Evolutionary conservation across 2,329 filamentous ascomycete species (phyloP).

Genomic region (Penicillium polonicum): DNA sequence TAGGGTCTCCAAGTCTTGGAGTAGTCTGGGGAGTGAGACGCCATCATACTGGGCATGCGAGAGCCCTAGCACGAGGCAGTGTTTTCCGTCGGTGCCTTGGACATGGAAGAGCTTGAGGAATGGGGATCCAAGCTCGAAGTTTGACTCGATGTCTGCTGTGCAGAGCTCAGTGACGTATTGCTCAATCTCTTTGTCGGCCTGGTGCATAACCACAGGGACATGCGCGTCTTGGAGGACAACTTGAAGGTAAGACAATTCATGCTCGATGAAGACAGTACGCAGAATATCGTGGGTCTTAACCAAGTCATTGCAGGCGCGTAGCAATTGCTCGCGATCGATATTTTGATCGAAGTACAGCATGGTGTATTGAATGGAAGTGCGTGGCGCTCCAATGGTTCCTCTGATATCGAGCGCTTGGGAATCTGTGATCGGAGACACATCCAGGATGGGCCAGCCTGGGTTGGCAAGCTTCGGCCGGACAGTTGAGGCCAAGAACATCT

Average conservation of each 20-base stretch:
- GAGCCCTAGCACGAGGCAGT: conserved; percentile 54
- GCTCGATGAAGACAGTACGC: conserved; percentile 62
- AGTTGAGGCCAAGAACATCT: conserved; percentile 45
- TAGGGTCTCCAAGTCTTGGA: conserved; percentile 57
- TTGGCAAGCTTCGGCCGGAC: conserved; percentile 53
- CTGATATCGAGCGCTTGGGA: conserved; percentile 60
- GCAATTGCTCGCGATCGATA: conserved; percentile 50
- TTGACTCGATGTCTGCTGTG: conserved; percentile 51
- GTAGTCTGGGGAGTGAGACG: conserved; percentile 59
- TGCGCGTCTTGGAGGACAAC: conserved; percentile 55
- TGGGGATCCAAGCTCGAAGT: conserved; percentile 55
- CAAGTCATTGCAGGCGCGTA: conserved; percentile 45
- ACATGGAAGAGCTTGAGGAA: conserved; percentile 59
- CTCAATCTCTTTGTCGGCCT: conserved; percentile 49
- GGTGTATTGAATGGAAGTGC: conserved; percentile 64
- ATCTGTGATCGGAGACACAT: conserved; percentile 58
- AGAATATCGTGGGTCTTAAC: conserved; percentile 61
- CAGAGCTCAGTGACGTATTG: conserved; percentile 52
- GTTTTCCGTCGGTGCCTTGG: conserved; percentile 31
- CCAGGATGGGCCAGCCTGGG: conserved; percentile 50
- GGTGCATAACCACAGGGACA: conserved; percentile 47
- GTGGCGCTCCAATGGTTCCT: conserved; percentile 57
- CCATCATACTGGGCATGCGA: conserved; percentile 68
- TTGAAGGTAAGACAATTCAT: conserved; percentile 50
- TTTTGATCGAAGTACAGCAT: conserved; percentile 57